Evolutionary conservation across 2,329 filamentous ascomycete species (phyloP).

Genomic region (Botrytis pseudocinerea): DNA sequence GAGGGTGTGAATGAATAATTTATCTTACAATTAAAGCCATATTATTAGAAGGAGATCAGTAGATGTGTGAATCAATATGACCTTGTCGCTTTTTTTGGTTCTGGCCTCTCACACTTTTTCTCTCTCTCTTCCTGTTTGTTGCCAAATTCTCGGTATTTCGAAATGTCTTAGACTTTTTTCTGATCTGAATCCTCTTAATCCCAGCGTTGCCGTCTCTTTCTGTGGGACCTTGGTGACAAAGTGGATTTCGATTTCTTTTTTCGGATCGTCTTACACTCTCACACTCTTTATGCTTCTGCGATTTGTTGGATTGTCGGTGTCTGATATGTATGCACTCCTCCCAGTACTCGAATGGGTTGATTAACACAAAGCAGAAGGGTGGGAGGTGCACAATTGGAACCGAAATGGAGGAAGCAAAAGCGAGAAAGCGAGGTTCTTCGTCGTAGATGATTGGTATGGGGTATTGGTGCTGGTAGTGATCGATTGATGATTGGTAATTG

Average conservation of each 20-base stretch:
- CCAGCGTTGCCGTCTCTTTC: constrained; percentile 9
- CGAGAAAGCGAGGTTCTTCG: not conserved
- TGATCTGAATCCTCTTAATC: not conserved
- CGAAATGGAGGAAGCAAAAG: not conserved
- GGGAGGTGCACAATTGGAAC: not conserved
- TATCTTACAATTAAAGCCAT: constrained; percentile 42
- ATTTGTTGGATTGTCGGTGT: not conserved
- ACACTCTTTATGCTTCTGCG: not conserved
- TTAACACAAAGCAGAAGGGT: not conserved
- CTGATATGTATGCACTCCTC: not conserved
- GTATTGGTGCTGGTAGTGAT: not conserved
- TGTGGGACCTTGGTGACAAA: constrained; percentile 2
- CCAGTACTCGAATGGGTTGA: not conserved
- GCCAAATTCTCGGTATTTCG: constrained; percentile 8
- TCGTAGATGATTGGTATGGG: not conserved
- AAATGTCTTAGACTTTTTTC: constrained; percentile 8
- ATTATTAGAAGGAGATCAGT: constrained; percentile 26
- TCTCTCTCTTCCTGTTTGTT: constrained; percentile 5
- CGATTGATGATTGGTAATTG: not conserved
- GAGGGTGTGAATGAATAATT: constrained; percentile 18
- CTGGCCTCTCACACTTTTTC: not conserved
- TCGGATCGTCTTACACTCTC: not conserved
- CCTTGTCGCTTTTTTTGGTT: not conserved
- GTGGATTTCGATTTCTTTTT: constrained; percentile 4
- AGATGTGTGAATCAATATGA: not conserved